Evolutionary conservation across 352 stramenopile genomes (phyloP).

Genomic region (Pythium dissotocum): DNA sequence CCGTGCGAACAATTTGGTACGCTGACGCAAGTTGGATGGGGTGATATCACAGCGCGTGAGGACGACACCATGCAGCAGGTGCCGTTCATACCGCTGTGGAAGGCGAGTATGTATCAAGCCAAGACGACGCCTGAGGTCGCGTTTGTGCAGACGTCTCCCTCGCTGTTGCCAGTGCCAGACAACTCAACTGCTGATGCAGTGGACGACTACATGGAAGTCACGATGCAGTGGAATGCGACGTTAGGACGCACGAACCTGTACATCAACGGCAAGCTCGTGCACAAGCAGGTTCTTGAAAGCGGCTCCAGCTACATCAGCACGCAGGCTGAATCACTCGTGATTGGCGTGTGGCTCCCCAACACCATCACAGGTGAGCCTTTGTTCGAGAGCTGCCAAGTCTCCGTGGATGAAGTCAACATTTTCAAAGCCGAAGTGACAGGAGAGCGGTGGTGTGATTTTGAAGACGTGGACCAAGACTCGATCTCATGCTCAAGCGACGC

Average conservation of each 20-base stretch:
- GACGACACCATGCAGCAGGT: constrained; percentile 29
- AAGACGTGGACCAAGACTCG: constrained; percentile 24
- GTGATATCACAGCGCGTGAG: constrained; percentile 37
- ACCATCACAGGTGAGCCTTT: constrained; percentile 54
- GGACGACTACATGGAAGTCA: constrained; percentile 42
- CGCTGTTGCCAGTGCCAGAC: constrained; percentile 1
- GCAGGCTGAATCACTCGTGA: constrained; percentile 35
- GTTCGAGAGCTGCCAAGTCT: constrained; percentile 50
- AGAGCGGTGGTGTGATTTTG: constrained; percentile 64
- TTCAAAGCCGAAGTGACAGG: constrained; percentile 60
- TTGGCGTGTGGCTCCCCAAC: constrained; percentile 76
- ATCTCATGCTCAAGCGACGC: constrained; percentile 38
- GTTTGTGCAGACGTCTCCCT: constrained; percentile 31
- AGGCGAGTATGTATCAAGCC: constrained; percentile 53
- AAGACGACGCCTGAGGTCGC: constrained; percentile 41
- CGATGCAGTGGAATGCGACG: constrained; percentile 67
- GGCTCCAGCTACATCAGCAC: background rate
- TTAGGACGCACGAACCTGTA: constrained; percentile 62
- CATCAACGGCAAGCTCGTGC: constrained; percentile 50
- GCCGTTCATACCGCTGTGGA: constrained; percentile 61
- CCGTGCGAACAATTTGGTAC: constrained; percentile 56
- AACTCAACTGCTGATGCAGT: background rate
- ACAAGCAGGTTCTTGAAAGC: constrained; percentile 28
- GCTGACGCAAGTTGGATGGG: constrained; percentile 67
- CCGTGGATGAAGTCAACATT: constrained; percentile 52